Base-by-base conservation (phyloP, 2,329 filamentous ascomycete genomes). In the Hypocrella siamensis region DNA sequence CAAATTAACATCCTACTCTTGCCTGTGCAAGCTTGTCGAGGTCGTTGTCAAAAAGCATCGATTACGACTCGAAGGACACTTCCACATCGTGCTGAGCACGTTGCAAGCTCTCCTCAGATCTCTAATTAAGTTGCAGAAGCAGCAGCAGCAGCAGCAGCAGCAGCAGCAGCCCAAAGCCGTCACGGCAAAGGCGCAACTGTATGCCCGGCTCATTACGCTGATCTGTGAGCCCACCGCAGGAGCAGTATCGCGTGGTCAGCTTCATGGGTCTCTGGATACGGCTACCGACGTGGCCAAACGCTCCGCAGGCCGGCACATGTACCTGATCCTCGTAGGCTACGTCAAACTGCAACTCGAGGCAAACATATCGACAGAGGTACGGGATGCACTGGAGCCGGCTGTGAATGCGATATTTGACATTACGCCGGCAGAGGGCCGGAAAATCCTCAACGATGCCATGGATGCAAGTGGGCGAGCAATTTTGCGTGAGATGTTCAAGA, bases 291-390 rank as follows among this genome's bases (percentile, higher is more conserved):
- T 61, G 19, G 72, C 71, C 15, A 75, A 74, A 53, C 61, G 69
- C 12, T 68, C 66, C 6, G 70, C 70, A 1, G 70, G 70, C 4
- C 61, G 68, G 39, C 62, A 75, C 50, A 75, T 78, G 65, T 72
- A 72, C 41, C 51, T 70, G 19, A 52, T 77, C 5, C 47, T 78
- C 27, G 64, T 70, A 53, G 53, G 61, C 33, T 78, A 75, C 43
- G 58, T 76, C 39, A 68, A 66, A 51, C 53, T 75, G 39, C 71
- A 75, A 48, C 61, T 77, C 5, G 69, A 75, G 44, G 54, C 56
- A 31, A 56, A 58, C 19, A 61, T 76, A 33, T 48, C 62, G 8
- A 57, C 60, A 10, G 53, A 51, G 7, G 57, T 75, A 16, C 55
- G 67, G 22, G 67, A 70, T 46, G 66, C 61, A 31, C 56, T 78